Evolutionary conservation across 2,329 filamentous ascomycete genomes (phyloP), one percentile per base, ranked within the genome.

Genomic region (Aspergillaceae sp.): DNA sequence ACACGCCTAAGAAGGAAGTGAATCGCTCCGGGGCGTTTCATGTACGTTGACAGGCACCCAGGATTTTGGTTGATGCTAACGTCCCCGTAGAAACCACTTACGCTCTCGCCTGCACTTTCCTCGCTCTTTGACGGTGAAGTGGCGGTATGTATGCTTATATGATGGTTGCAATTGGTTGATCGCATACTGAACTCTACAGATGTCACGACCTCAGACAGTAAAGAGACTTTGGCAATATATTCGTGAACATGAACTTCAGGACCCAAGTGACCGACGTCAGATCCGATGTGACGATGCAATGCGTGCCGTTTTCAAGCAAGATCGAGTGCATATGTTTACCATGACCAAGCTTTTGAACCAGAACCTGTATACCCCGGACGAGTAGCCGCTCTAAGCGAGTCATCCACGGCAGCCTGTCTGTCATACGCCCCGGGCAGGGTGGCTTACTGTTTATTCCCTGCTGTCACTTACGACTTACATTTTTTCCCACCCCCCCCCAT

Each of bases 161-260:
- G 19, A 2, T 19, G 19, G 1, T 19, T 19, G 19, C 19, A 19
- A 19, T 19, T 19, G 19, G 19, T 19, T 19, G 19, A 19, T 19
- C 19, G 19, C 19, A 19, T 19, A 19, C 19, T 19, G 2, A 19
- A 19, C 19, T 19, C 19, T 19, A 41, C 61, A 95, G 82, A 79
- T 98, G 26, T 94, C 92, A 10, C 85, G 92, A 36, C 91, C 92
- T 0, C 89, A 97, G 66, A 91, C 91, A 0, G 92, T 98, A 58
- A 97, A 97, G 74, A 86, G 86, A 64, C 83, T 98, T 45, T 98
- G 92, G 92, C 83, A 85, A 50, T 89, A 98, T 62, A 94, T 98
- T 70, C 94, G 94, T 60, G 80, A 76, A 49, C 83, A 90, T 55
- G 79, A 89, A 36, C 80, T 98, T 4, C 92, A 98, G 67, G 90